Conservation (phyloP, 2,329 filamentous ascomycete genomes). For the Alternaria sp. region DNA sequence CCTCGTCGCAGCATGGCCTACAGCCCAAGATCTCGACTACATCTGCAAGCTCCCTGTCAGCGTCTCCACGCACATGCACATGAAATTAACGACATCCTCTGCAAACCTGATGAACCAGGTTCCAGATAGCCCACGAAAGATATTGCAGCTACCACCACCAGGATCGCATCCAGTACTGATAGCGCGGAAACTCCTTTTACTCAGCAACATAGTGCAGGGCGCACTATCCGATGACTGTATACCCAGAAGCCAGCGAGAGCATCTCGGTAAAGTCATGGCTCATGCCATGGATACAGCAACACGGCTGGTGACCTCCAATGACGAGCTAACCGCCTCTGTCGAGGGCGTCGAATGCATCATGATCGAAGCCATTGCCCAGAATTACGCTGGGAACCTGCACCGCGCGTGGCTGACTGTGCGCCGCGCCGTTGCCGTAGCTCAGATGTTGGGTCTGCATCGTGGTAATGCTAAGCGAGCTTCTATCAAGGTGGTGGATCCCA, state of each 20-base stretch:
- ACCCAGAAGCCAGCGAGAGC: constrained; percentile 22
- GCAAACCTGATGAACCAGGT: constrained; percentile 22
- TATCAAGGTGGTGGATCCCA: constrained; percentile 12
- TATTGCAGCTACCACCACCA: constrained; percentile 39
- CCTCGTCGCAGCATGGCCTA: constrained; percentile 51
- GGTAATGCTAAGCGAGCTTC: constrained; percentile 47
- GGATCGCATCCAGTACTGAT: constrained; percentile 41
- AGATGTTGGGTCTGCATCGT: constrained; percentile 52
- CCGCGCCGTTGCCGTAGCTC: constrained; percentile 50
- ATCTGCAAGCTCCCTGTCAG: constrained; percentile 43
- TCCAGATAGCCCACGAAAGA: constrained; percentile 24
- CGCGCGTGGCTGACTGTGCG: constrained; percentile 49
- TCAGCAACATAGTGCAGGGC: constrained; percentile 39
- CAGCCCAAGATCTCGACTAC: constrained; percentile 45
- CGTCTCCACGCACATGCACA: constrained; percentile 44
- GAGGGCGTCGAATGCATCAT: constrained; percentile 54
- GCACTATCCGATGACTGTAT: constrained; percentile 1
- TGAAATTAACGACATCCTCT: constrained; percentile 42
- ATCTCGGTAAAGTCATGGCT: constrained; percentile 33
- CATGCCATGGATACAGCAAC: constrained; percentile 39
- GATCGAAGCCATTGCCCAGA: constrained; percentile 50
- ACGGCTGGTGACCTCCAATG: constrained; percentile 45
- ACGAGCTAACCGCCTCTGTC: constrained; percentile 46
- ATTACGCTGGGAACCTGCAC: constrained; percentile 51
- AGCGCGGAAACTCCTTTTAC: constrained; percentile 41